Evolutionary conservation across 1,284 basidiomycete genomes (phyloP), one percentile per base, ranked within the genome.

Genomic region (Coriolopsis trogii): DNA sequence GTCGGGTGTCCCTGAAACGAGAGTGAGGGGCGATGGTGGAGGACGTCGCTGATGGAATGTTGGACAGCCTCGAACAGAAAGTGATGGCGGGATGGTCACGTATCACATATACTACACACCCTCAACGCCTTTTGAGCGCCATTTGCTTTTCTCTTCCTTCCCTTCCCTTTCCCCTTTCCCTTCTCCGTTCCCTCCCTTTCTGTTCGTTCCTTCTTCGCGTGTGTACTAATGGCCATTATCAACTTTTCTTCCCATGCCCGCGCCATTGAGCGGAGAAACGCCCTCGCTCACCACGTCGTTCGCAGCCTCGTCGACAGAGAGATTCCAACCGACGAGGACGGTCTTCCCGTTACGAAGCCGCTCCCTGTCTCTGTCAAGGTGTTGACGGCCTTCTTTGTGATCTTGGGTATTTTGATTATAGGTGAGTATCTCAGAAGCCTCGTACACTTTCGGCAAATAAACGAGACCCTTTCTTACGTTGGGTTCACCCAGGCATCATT

Each of bases 361-460:
- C 58, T 70, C 37, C 61, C 67, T 21, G 61, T 61, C 28, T 66
- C 64, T 41, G 57, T 64, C 21, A 69, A 62, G 58, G 66, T 67
- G 18, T 57, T 73, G 38, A 64, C 64, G 30, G 63, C 60, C 8
- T 60, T 71, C 34, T 61, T 69, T 36, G 66, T 69, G 31, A 45
- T 70, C 34, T 60, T 74, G 13, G 68, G 66, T 18, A 36, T 67
- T 10, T 49, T 70, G 49, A 46, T 71, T 37, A 30, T 73, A 16
- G 67, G 73, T 73, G 49, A 46, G 65, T 58, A 13, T 24, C 24
- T 6, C 10, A 25, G 16, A 30, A n/a, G n/a, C n/a, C n/a, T n/a
- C n/a, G n/a, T n/a, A n/a, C n/a, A n/a, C n/a, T n/a, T 3, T n/a
- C 26, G 18, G 23, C 2, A 10, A 6, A 20, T 12, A 29, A 7